Percentiles rank a stretch among this genome's conserved stretches.
phyloP scores from a whole-genome alignment of 768 basidiomycete species.

The Agaricus bisporus region DNA sequence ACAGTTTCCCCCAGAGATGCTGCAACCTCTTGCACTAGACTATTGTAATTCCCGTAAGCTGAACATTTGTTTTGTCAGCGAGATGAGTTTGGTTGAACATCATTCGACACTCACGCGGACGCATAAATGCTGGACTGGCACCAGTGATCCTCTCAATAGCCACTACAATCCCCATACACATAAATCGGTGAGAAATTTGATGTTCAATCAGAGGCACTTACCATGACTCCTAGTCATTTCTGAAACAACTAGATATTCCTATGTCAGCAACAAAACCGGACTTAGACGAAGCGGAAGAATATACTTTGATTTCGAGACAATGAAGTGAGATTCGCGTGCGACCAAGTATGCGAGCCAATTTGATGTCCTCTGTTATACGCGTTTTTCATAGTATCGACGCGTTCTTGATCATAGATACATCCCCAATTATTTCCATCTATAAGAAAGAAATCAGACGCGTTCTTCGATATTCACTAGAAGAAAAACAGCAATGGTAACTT shows the following conservation, averaged over 20 bases:
- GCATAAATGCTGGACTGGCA: constrained; percentile 30
- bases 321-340: constrained; percentile 30
- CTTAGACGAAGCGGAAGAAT: not conserved
- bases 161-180: constrained; percentile 17
- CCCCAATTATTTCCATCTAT: constrained; percentile 31
- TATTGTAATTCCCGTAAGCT: constrained; percentile 13
- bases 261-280: not conserved
- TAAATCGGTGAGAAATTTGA: not conserved
- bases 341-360: constrained; percentile 45
- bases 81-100: not conserved
- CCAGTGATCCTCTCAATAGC: constrained; percentile 32
- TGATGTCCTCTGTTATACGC: constrained; percentile 36
- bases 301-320: constrained; percentile 26
- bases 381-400: constrained; percentile 24
- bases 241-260: constrained; percentile 19
- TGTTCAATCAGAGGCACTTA: constrained; percentile 10
- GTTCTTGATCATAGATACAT: constrained; percentile 31
- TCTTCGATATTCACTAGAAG: not conserved
- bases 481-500: constrained; percentile 7
- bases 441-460: not conserved
- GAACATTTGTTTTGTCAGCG: not conserved
- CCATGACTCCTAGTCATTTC: constrained; percentile 29
- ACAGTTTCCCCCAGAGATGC: constrained; percentile 5
- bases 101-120: constrained; percentile 28
- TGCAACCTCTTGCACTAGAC: constrained; percentile 10